Evolutionary conservation across 2,329 filamentous ascomycete genomes (phyloP).

Genomic region (Xylaria sp.): DNA sequence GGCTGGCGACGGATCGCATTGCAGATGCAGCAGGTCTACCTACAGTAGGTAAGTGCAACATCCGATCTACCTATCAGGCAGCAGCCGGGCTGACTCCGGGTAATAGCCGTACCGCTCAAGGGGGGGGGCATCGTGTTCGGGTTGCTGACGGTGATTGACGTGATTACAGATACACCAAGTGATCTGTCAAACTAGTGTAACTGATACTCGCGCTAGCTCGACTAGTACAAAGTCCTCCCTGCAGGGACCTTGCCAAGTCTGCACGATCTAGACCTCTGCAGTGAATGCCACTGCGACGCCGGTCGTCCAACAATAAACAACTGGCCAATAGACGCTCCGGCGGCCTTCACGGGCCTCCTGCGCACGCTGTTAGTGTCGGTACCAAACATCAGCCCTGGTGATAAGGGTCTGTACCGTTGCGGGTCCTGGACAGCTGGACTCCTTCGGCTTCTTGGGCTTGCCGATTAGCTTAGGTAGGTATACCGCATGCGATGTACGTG

Average conservation of each 20-base stretch:
- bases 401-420: conserved; percentile 7
- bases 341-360: conserved; percentile 29
- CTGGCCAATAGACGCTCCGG: conserved; percentile 25
- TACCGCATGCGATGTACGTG: not conserved
- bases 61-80: not conserved
- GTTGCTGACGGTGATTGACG: conserved; percentile 33
- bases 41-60: too few species aligned
- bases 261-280: conserved; percentile 5
- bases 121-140: conserved; percentile 28
- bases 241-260: conserved; percentile 29
- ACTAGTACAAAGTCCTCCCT: too few species aligned
- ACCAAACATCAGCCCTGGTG: conserved; percentile 6
- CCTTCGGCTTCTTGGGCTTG: too few species aligned
- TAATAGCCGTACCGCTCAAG: conserved; percentile 6
- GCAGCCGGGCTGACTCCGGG: not conserved
- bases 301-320: not conserved
- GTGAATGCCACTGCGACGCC: not conserved
- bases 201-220: too few species aligned
- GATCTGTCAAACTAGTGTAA: conserved; percentile 21
- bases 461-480: not conserved
- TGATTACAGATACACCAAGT: conserved; percentile 24
- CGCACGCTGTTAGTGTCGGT: conserved; percentile 1
- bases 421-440: not conserved
- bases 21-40: too few species aligned
- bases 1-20: not conserved